Conservation (phyloP, 768 basidiomycete species). For the Lentinus brumalis region DNA sequence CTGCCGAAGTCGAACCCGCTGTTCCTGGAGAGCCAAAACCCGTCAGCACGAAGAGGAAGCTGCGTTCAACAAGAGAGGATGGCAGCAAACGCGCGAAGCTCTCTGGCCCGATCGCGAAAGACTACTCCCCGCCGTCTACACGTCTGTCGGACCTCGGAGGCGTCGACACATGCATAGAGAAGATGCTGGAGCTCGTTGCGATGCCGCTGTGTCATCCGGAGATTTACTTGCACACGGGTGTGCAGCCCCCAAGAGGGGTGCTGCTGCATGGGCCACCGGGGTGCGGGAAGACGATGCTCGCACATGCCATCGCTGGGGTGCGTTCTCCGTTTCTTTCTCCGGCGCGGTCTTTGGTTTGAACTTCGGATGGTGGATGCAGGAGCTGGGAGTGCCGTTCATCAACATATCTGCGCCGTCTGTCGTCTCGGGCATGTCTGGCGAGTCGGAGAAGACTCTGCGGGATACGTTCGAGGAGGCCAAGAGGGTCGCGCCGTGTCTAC, state of each 20-base stretch:
- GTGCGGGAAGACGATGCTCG: conserved; percentile 94
- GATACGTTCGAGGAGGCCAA: conserved; percentile 98
- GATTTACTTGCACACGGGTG: conserved; percentile 90
- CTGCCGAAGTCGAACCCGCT: conserved; percentile 4
- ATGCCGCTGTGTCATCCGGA: conserved; percentile 96
- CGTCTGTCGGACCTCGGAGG: conserved; percentile 88
- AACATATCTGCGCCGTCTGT: conserved; percentile 93
- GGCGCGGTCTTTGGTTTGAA: conserved; percentile 4
- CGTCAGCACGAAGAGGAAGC: conserved; percentile 60
- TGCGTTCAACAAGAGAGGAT: conserved; percentile 58
- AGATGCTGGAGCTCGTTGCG: conserved; percentile 94
- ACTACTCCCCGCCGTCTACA: conserved; percentile 70
- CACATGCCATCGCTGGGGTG: conserved; percentile 94
- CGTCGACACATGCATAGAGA: conserved; percentile 82
- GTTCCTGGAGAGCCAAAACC: conserved; percentile 21
- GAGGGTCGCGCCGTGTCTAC: conserved; percentile 87
- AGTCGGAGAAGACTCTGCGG: conserved; percentile 93
- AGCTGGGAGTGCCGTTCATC: conserved; percentile 91
- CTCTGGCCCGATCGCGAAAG: conserved; percentile 51
- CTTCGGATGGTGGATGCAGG: conserved; percentile 46
- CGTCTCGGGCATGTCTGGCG: conserved; percentile 98
- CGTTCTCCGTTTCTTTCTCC: conserved; percentile 29
- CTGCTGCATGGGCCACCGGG: conserved; percentile 94
- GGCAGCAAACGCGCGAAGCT: conserved; percentile 61
- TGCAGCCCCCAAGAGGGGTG: conserved; percentile 90